Percentiles rank a stretch among this genome's conserved stretches.
phyloP scores from a whole-genome alignment of 2,329 filamentous ascomycete genomes.

The Botrytis hyacinthi region DNA sequence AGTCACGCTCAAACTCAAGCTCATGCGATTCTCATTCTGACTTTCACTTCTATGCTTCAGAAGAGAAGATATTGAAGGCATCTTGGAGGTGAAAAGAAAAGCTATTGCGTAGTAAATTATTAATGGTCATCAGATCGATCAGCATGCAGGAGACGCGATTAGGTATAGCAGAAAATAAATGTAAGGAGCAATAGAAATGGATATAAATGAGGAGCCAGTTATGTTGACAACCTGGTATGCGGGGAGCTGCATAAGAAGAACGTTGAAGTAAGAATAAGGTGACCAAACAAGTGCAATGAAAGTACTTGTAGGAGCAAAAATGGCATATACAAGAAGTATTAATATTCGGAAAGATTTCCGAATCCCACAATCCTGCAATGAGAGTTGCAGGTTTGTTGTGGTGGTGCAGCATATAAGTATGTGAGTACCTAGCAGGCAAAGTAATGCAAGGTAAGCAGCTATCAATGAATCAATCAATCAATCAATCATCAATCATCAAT shows the following conservation, averaged over 20 bases:
- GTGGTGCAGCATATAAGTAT: constrained; percentile 1
- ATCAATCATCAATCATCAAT: not conserved
- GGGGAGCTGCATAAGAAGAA: constrained; percentile 18
- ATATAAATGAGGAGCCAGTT: constrained; percentile 11
- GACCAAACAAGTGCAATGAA: not conserved
- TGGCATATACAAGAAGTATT: constrained; percentile 8
- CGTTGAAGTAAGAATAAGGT: constrained; percentile 14
- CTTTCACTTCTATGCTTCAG: constrained; percentile 30
- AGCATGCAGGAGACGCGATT: constrained; percentile 21
- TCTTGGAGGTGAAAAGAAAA: constrained; percentile 23
- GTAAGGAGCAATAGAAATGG: constrained; percentile 11
- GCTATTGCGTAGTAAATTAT: not conserved
- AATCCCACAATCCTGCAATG: constrained; percentile 7
- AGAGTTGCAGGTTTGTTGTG: constrained; percentile 6
- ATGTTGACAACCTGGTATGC: constrained; percentile 17
- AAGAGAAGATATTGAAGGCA: constrained; percentile 37
- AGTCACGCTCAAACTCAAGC: constrained; percentile 24
- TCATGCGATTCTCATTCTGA: constrained; percentile 25
- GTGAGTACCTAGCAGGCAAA: not conserved
- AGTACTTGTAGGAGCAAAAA: constrained; percentile 5
- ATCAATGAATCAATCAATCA: not conserved
- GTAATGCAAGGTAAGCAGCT: not conserved
- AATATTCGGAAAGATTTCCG: constrained; percentile 5
- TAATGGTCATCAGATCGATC: constrained; percentile 22
- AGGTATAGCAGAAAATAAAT: constrained; percentile 18